These are phyloP conservation scores for Wickerhamiella bombiphila DNA, from an alignment of 805 yeast species.

Conservation along the genomic window DNA sequence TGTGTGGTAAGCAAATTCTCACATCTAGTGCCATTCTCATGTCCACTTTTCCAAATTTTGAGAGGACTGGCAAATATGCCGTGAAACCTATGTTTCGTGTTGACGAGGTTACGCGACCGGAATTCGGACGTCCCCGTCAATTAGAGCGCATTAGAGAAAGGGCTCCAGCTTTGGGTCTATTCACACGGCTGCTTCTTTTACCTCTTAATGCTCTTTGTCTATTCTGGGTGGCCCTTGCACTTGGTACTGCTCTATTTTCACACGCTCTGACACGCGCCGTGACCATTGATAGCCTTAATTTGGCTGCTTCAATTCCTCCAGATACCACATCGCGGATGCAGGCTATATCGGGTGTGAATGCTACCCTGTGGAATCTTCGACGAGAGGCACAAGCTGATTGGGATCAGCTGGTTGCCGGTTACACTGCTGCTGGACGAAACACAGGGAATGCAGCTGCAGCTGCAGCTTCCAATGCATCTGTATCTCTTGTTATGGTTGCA, in stretches of 20 bases:
- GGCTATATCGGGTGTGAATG: background rate
- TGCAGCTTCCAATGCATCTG: background rate
- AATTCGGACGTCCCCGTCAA: background rate
- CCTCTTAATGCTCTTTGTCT: background rate
- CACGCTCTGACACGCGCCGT: background rate
- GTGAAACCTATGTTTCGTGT: background rate
- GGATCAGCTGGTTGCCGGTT: background rate
- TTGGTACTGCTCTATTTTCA: slow-evolving; percentile 28
- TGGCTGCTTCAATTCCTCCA: background rate
- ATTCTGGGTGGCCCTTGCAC: slow-evolving; percentile 28
- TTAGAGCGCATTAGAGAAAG: background rate
- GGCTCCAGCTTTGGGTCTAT: background rate
- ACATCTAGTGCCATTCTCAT: background rate
- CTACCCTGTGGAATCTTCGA: background rate
- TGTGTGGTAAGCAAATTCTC: background rate
- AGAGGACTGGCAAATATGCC: no score
- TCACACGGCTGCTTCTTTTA: background rate
- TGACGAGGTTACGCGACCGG: no score
- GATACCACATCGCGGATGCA: background rate
- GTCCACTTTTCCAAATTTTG: no score
- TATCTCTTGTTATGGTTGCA: background rate
- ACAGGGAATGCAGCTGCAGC: background rate
- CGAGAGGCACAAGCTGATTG: background rate
- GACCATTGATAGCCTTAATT: background rate
- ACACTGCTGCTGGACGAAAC: background rate